Conservation (phyloP, 1,284 basidiomycete genomes). For the Mrakiaceae sp. region DNA sequence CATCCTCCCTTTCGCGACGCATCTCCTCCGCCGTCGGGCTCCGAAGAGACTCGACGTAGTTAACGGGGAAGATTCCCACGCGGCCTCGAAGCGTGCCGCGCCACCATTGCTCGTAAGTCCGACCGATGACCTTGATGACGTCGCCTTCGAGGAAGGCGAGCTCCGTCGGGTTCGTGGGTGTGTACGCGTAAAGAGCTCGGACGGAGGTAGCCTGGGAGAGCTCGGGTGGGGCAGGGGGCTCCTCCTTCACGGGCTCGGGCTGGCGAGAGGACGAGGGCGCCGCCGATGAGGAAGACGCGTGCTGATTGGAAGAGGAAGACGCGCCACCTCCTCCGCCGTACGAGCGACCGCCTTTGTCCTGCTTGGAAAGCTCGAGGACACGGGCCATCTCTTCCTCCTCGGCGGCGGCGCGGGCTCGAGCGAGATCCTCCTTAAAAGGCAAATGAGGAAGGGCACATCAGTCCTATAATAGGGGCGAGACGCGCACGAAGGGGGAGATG, state of each 20-base stretch:
- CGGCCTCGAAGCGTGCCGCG: constrained; percentile 81
- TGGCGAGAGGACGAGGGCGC: not conserved
- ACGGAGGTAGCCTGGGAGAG: constrained; percentile 59
- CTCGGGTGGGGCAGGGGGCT: constrained; percentile 25
- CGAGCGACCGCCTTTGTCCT: constrained; percentile 66
- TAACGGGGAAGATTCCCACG: constrained; percentile 96
- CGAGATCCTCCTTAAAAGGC: constrained; percentile 49
- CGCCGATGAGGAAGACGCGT: constrained; percentile 16
- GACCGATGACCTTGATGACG: constrained; percentile 89
- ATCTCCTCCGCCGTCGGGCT: constrained; percentile 72
- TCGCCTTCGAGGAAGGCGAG: constrained; percentile 88
- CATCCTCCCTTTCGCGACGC: constrained; percentile 73
- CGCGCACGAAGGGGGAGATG: too few relatives aligned
- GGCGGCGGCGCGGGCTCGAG: constrained; percentile 44
- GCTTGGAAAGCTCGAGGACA: constrained; percentile 75
- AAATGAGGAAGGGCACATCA: not conserved
- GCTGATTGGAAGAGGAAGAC: constrained; percentile 33
- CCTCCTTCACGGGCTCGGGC: constrained; percentile 19
- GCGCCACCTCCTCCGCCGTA: constrained; percentile 26
- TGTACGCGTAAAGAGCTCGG: constrained; percentile 80
- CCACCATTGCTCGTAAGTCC: constrained; percentile 98
- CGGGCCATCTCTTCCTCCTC: constrained; percentile 90
- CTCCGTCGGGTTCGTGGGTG: constrained; percentile 80
- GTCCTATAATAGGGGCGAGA: too few relatives aligned
- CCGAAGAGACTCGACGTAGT: constrained; percentile 88